A percentile compares a stretch with the other conserved stretches of the same genome.
Conservation (phyloP, 2,329 filamentous ascomycete species). For the Ceratocystis harringtonii region DNA sequence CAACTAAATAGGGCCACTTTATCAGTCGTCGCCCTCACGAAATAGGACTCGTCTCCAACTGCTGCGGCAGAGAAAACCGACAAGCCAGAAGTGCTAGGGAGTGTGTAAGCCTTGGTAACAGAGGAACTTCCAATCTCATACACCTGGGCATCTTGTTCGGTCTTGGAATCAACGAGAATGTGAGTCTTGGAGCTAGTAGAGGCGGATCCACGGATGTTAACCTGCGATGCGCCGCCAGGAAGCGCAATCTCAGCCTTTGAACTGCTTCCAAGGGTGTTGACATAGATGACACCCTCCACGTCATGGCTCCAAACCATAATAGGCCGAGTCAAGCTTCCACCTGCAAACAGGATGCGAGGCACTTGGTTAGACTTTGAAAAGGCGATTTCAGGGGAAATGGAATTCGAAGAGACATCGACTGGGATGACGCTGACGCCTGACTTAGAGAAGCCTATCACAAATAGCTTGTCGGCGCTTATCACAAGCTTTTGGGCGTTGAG, state of each 20-base stretch:
- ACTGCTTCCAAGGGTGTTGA: conserved; percentile 55
- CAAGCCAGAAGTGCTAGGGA: conserved; percentile 53
- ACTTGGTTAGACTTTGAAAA: conserved; percentile 62
- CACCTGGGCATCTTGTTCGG: conserved; percentile 67
- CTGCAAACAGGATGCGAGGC: conserved; percentile 49
- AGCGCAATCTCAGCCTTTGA: conserved; percentile 40
- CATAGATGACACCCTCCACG: conserved; percentile 38
- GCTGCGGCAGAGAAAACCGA: conserved; percentile 70
- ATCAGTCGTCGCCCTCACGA: conserved; percentile 63
- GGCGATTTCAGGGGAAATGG: conserved; percentile 53
- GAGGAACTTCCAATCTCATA: conserved; percentile 29
- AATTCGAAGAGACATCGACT: conserved; percentile 59
- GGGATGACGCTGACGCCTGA: conserved; percentile 44
- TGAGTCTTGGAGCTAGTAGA: conserved; percentile 58
- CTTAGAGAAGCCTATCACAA: conserved; percentile 5
- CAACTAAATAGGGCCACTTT: conserved; percentile 65
- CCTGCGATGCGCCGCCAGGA: conserved; percentile 31
- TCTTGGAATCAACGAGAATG: conserved; percentile 72
- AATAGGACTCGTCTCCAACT: conserved; percentile 69
- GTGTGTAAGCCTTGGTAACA: conserved; percentile 53
- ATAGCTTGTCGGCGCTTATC: not conserved
- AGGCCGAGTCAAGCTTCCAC: conserved; percentile 58
- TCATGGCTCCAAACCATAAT: conserved; percentile 63
- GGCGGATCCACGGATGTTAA: conserved; percentile 61
- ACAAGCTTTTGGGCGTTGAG: conserved; percentile 13